Base-by-base conservation (phyloP, 352 stramenopile genomes). In the Globisporangium heterothallicum region DNA sequence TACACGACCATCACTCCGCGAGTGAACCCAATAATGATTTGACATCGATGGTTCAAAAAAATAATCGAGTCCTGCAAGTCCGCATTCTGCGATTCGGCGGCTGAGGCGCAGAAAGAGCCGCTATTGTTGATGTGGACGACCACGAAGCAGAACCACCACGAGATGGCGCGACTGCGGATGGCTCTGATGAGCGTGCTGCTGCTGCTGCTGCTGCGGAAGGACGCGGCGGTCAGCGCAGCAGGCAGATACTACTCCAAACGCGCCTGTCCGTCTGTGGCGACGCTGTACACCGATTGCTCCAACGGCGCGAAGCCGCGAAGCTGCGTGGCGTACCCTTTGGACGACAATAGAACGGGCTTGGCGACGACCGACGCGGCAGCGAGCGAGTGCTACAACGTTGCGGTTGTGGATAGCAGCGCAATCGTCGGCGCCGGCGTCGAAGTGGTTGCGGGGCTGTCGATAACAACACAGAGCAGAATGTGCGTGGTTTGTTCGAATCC, bases 271-370 rank as follows among this genome's bases (percentile, higher is more conserved):
- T 8, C 14, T 2, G 40, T 50, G 3, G 27, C 41, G 29, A 57
- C 50, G 30, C 42, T 57, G 27, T 57, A 42, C 22, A 24, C 50
- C 10, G 25, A 49, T 22, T 57, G 50, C 41, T 13, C 26, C 14
- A 8, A 8, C 16, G n/a, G 16, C 6, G 8, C 34, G 5, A n/a
- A 13, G 4, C 9, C 41, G 30, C 6, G 10, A 19, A 10, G 21
- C 29, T 58, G 50, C n/a, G 41, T 58, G 18, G 50, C 50, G 22
- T 58, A 58, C 29, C 50, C 50, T 8, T 13, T 22, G 14, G 42
- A 12, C 14, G 12, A 16, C 13, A 29, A 32, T 8, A 10, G 30
- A 10, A 22, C 16, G 18, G 4, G 12, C 43, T 8, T 8, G 19
- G 7, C 18, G 16, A 25, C 25, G 4, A n/a, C 26, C 8, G 8